Evolutionary conservation across 2,329 filamentous ascomycete species (phyloP).

Genomic region (Hypomyces perniciosus): DNA sequence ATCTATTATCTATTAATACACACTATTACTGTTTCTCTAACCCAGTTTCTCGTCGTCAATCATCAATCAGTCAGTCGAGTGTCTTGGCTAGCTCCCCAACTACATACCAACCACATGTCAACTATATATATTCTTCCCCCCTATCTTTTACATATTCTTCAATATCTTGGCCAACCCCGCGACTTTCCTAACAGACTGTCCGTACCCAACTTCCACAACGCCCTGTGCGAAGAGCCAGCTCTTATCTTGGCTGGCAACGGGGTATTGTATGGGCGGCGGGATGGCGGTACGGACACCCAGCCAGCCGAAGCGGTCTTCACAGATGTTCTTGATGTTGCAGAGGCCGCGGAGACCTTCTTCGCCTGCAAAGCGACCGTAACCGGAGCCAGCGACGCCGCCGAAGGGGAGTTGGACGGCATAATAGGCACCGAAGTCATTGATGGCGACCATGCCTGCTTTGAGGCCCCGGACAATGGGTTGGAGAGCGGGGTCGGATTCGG

Average conservation of each 20-base stretch:
- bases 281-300: constrained; percentile 68
- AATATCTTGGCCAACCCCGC: constrained; percentile 36
- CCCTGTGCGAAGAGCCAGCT: constrained; percentile 62
- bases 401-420: constrained; percentile 95
- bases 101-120: background rate
- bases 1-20: background rate
- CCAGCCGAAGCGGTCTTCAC: constrained; percentile 63
- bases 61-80: too few species aligned
- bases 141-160: constrained; percentile 32
- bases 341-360: constrained; percentile 79
- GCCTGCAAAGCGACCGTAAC: constrained; percentile 88
- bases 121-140: background rate
- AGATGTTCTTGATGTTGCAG: constrained; percentile 84
- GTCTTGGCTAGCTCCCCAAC: background rate
- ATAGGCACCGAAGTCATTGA: constrained; percentile 92
- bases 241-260: constrained; percentile 57
- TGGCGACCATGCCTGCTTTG: constrained; percentile 80
- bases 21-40: background rate
- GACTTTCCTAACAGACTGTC: constrained; percentile 31
- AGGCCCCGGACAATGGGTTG: constrained; percentile 60
- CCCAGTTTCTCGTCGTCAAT: too few species aligned
- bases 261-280: constrained; percentile 74
- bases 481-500: constrained; percentile 54
- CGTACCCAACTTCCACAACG: constrained; percentile 58
- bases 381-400: constrained; percentile 82